Evolutionary conservation across 805 yeast species (phyloP).

Genomic region (Wickerhamomyces chambardii): DNA sequence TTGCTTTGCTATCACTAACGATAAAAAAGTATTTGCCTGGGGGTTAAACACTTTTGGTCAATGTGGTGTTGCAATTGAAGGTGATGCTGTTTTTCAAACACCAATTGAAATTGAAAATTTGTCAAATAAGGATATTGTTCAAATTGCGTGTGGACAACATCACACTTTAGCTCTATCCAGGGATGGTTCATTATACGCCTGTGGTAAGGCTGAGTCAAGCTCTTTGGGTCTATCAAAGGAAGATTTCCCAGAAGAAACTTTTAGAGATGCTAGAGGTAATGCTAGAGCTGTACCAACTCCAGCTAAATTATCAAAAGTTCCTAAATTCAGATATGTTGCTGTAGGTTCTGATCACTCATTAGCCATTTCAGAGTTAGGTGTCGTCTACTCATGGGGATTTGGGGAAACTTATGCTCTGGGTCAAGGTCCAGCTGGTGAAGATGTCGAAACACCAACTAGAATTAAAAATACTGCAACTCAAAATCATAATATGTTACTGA

Average conservation of each 20-base stretch:
- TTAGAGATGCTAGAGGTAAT: slow-evolving; percentile 69
- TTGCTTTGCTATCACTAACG: slow-evolving; percentile 79
- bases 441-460: slow-evolving; percentile 80
- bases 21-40: slow-evolving; percentile 77
- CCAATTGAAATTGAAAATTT: slow-evolving; percentile 73
- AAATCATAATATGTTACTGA: slow-evolving; percentile 54
- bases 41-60: slow-evolving; percentile 97
- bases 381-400: slow-evolving; percentile 94
- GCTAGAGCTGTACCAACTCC: slow-evolving; percentile 85
- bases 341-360: slow-evolving; percentile 91
- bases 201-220: slow-evolving; percentile 92
- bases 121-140: slow-evolving; percentile 42
- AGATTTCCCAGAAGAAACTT: slow-evolving; percentile 63
- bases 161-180: slow-evolving; percentile 73
- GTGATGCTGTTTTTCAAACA: slow-evolving; percentile 69
- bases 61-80: slow-evolving; percentile 81
- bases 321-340: slow-evolving; percentile 51
- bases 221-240: slow-evolving; percentile 75
- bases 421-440: slow-evolving; percentile 81
- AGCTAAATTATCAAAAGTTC: slow-evolving; percentile 51
- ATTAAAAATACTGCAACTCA: slow-evolving; percentile 92
- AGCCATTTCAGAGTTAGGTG: slow-evolving; percentile 78
- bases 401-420: slow-evolving; percentile 97
- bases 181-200: slow-evolving; percentile 68
- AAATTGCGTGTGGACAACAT: slow-evolving; percentile 90